Evolutionary conservation across 805 yeast species (phyloP), one percentile per base, ranked within the genome.

Genomic region (Teunomyces pallodes): DNA sequence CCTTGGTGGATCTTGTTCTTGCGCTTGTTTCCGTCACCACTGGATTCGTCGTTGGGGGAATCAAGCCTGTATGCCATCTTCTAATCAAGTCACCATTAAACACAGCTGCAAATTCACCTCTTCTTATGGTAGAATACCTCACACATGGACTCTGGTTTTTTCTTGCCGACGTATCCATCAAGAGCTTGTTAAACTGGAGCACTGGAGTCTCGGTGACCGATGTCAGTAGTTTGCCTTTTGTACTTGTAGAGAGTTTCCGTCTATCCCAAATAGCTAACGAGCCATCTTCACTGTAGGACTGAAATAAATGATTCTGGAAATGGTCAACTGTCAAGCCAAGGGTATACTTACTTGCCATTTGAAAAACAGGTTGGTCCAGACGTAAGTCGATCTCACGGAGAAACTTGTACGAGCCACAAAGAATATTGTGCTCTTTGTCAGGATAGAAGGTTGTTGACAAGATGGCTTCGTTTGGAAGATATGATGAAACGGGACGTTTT

Each of bases 231-330:
- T 57, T 29, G 12, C 41, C 46, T 36, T 55, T 59, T 17, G 50
- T 57, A 56, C 57, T 63, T 17, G 64, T 57, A 0, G 74, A 64
- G 41, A 87, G 61, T 54, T 78, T 83, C 54, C 96, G 72, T 53
- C 89, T 75, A 62, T 87, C 96, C 88, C 91, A 91, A 6, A 91
- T 74, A 0, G 92, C 84, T 43, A 90, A 67, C 0, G 94, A 80
- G 1, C 96, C 96, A 58, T 87, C 92, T 56, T 90, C 96, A 45
- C 88, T 81, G 53, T 80, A 80, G 0, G 95, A 83, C 13, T 89
- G 81, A 63, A 91, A 88, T 52, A 80, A 75, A 64, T 80, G 77
- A 9, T 76, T 76, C 58, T 83, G 82, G 59, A 81, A 81, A 3
- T 87, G 92, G 60, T 88, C 91, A 28, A 84, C 71, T 7, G 80